Evolutionary conservation across 2,329 filamentous ascomycete genomes (phyloP).

Genomic region (Pseudogymnoascus sp.): DNA sequence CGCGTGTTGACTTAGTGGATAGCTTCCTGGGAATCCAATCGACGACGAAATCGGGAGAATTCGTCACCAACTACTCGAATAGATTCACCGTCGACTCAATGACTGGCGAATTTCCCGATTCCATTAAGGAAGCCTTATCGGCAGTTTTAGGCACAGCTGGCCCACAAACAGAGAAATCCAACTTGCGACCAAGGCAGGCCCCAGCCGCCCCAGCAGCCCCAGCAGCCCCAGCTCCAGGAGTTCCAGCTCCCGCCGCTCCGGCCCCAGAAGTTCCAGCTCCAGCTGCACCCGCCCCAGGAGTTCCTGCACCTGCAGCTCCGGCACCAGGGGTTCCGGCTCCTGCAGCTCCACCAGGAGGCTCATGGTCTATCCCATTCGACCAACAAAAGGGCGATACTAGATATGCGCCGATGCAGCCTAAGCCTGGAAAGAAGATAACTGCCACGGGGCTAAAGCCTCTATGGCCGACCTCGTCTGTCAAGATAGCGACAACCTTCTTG

Average conservation of each 20-base stretch:
- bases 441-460: slow-evolving; percentile 31
- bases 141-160: slow-evolving; percentile 33
- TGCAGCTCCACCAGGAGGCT: slow-evolving; percentile 16
- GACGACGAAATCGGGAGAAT: slow-evolving; percentile 44
- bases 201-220: slow-evolving; percentile 8
- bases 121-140: slow-evolving; percentile 30
- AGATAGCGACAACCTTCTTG: slow-evolving; percentile 29
- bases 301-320: slow-evolving; percentile 6
- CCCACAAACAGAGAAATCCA: slow-evolving; percentile 29
- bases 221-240: slow-evolving; percentile 11
- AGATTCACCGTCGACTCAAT: slow-evolving; percentile 59
- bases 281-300: slow-evolving; percentile 8
- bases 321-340: slow-evolving; percentile 3
- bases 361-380: slow-evolving; percentile 28
- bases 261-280: slow-evolving; percentile 3
- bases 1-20: slow-evolving; percentile 13
- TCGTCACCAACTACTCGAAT: slow-evolving; percentile 50
- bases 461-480: slow-evolving; percentile 31
- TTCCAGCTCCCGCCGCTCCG: slow-evolving; percentile 6
- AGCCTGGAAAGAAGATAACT: slow-evolving; percentile 32
- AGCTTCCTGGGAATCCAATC: slow-evolving; percentile 55
- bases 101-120: slow-evolving; percentile 49
- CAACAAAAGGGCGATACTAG: slow-evolving; percentile 30
- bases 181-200: slow-evolving; percentile 14
- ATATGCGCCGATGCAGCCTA: slow-evolving; percentile 35